Evolutionary conservation across 2,329 filamentous ascomycete species (phyloP).

Genomic region (Anisogramma anomala): DNA sequence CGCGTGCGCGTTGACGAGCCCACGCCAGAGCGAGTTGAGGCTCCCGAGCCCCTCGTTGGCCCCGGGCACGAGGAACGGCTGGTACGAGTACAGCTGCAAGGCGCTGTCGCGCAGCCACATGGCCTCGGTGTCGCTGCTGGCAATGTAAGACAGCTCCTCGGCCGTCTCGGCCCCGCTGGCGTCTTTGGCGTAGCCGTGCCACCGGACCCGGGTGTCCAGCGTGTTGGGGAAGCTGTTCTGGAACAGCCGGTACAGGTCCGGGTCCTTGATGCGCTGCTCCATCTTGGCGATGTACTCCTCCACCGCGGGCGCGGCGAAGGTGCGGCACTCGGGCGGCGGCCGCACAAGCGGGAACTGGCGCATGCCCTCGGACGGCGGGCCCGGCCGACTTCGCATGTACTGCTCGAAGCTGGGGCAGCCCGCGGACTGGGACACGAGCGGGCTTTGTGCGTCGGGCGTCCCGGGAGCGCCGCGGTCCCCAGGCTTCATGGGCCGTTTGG

Average conservation of each 20-base stretch:
- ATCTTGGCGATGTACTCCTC: slow-evolving; percentile 50
- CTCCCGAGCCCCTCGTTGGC: slow-evolving; percentile 50
- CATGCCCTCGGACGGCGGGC: slow-evolving; percentile 20
- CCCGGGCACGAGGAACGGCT: slow-evolving; percentile 44
- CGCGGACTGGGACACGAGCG: neutral
- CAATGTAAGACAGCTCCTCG: slow-evolving; percentile 62
- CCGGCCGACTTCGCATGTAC: slow-evolving; percentile 18
- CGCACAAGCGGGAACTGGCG: slow-evolving; percentile 29
- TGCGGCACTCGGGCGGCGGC: slow-evolving; percentile 56
- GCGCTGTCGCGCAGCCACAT: slow-evolving; percentile 82
- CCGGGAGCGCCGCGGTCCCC: slow-evolving; percentile 3
- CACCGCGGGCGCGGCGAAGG: slow-evolving; percentile 56
- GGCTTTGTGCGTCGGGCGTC: neutral
- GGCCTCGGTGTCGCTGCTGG: slow-evolving; percentile 75
- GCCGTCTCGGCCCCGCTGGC: slow-evolving; percentile 27
- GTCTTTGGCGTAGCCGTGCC: slow-evolving; percentile 50
- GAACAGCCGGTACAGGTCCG: slow-evolving; percentile 66
- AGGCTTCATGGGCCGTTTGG: slow-evolving; percentile 4
- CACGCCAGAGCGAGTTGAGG: slow-evolving; percentile 55
- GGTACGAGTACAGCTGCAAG: slow-evolving; percentile 61
- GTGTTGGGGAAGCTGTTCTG: slow-evolving; percentile 79
- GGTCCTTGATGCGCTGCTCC: slow-evolving; percentile 30
- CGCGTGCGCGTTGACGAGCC: slow-evolving; percentile 60
- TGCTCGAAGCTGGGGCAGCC: slow-evolving; percentile 18
- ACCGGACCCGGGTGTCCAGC: slow-evolving; percentile 69